These are phyloP conservation scores for Geranium brycei DNA, from an alignment of 345 rosid species.

Conservation along the genomic window DNA sequence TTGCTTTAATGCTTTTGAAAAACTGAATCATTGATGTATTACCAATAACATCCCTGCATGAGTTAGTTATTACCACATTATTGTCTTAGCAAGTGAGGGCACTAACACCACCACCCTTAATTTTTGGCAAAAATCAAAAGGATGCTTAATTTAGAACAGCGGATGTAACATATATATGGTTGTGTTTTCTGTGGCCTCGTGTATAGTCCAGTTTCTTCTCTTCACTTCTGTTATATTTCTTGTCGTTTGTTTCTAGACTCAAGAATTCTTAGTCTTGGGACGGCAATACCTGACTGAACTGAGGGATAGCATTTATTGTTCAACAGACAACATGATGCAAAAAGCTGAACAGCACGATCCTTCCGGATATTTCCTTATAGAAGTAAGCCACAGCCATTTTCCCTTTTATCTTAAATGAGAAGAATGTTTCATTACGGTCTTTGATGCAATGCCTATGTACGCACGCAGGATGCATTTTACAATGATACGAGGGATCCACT, in stretches of 20 bases:
- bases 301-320: slow-evolving; percentile 70
- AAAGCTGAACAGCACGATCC: slow-evolving; percentile 57
- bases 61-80: no score
- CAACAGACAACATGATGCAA: slow-evolving; percentile 60
- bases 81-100: no score
- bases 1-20: no score
- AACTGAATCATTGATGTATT: no score
- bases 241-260: slow-evolving; percentile 31
- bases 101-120: no score
- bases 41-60: no score
- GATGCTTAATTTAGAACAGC: no score
- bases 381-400: slow-evolving; percentile 25
- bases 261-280: slow-evolving; percentile 80
- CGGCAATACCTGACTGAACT: slow-evolving; percentile 52
- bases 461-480: slow-evolving; percentile 45
- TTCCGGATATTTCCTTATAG: slow-evolving; percentile 85
- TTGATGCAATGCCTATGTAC: slow-evolving; percentile 11
- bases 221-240: not conserved
- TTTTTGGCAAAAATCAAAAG: no score
- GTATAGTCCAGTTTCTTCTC: not conserved
- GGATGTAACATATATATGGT: not conserved
- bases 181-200: not conserved
- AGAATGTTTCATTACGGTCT: slow-evolving; percentile 2
- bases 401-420: not conserved
- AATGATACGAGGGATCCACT: slow-evolving; percentile 64